Base-by-base conservation (phyloP, 331 rosid species). In the Dryas integrifolia region DNA sequence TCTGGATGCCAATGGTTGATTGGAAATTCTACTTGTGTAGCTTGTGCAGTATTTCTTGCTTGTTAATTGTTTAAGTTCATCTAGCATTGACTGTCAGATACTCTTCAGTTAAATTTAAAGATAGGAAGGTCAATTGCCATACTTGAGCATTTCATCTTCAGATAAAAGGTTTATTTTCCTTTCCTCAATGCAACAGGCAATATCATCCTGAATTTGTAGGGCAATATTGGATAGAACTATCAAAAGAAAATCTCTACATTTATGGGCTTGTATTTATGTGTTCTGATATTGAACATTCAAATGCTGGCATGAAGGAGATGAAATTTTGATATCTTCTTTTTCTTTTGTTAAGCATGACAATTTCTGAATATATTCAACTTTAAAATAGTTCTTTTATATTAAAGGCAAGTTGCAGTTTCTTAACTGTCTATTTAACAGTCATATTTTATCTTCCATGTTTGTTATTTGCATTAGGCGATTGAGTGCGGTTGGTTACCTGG, bases 401-500 rank as follows among this genome's bases (percentile, higher is more conserved):
- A 7, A 39, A 38, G 3, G 62, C 43, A 13, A 7, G 52, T 3
- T 50, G 72, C 30, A 65, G 46, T 30, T 51, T 62, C 26, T 63
- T 61, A 6, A 61, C 13, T 50, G 30, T 9, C 18, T 63, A 7
- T 12, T 64, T 41, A 51, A 16, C 18, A n/a, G 9, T 64, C 38
- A 45, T 40, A 2, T 64, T 43, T 10, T 64, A 6, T 18, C 49
- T 62, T 30, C 58, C n/a, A 2, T 35, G 9, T 9, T 61, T 48
- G 47, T 26, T 16, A 6, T 48, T 21, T 60, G 59, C 15, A 41
- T 74, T 67, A 64, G 72, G 72, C 56, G 38, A 74, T 63, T 55
- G 78, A 74, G 59, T 14, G 35, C n/a, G 78, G 76, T 60, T 72
- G 76, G 58, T 47, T 72, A 47, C 76, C 76, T 72, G 76, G 76